phyloP scores from a whole-genome alignment of 2,329 filamentous ascomycete species.

The Didymella pomorum region DNA sequence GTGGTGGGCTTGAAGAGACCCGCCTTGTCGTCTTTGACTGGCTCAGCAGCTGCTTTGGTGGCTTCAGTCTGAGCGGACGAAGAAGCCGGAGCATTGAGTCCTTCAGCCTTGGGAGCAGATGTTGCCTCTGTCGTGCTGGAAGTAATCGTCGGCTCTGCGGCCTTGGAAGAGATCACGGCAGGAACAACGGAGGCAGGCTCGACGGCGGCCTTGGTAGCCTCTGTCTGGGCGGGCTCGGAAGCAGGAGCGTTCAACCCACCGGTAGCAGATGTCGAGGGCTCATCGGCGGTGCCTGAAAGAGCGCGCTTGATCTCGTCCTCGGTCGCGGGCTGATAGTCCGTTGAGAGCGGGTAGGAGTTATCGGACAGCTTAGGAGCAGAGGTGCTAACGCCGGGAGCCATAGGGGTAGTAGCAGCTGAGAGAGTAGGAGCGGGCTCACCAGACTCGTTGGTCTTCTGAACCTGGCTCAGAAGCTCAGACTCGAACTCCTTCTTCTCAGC shows the following conservation, averaged over 20 bases:
- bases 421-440: constrained; percentile 56
- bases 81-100: constrained; percentile 51
- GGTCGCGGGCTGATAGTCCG: constrained; percentile 15
- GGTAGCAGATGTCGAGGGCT: constrained; percentile 19
- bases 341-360: constrained; percentile 12
- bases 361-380: constrained; percentile 16
- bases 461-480: constrained; percentile 73
- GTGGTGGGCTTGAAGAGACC: constrained; percentile 52
- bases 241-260: constrained; percentile 50
- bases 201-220: constrained; percentile 50
- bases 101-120: constrained; percentile 22
- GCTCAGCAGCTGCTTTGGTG: constrained; percentile 34
- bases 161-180: constrained; percentile 2
- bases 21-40: constrained; percentile 53
- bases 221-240: constrained; percentile 38
- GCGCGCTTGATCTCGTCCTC: constrained; percentile 14
- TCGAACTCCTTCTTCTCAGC: constrained; percentile 75
- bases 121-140: constrained; percentile 22
- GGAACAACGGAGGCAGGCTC: constrained; percentile 18
- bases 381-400: constrained; percentile 35
- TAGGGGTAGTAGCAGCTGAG: constrained; percentile 48
- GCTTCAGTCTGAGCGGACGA: constrained; percentile 36
- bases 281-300: constrained; percentile 18
- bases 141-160: constrained; percentile 8
- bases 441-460: constrained; percentile 53